Evolutionary conservation across 2,329 filamentous ascomycete species (phyloP).

Genomic region (Cladorrhinum sp.): DNA sequence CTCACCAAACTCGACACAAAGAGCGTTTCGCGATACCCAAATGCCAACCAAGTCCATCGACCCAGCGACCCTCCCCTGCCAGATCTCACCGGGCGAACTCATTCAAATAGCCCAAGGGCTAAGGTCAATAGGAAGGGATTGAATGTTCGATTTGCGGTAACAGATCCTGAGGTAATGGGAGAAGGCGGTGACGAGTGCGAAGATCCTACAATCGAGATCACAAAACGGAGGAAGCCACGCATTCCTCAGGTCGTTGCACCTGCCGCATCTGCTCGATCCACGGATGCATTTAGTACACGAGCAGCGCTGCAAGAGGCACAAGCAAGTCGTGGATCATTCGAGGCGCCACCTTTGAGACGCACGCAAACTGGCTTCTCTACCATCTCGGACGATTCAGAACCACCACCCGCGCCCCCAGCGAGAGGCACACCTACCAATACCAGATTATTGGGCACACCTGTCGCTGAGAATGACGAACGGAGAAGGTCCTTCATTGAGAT

Average conservation of each 20-base stretch:
- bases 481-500: conserved; percentile 57
- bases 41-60: conserved; percentile 46
- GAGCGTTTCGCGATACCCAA: conserved; percentile 53
- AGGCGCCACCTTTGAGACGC: conserved; percentile 52
- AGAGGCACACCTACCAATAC: conserved; percentile 27
- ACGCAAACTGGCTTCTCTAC: conserved; percentile 55
- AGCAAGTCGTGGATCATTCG: conserved; percentile 45
- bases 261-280: conserved; percentile 30
- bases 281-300: conserved; percentile 27
- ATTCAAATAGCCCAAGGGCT: conserved; percentile 46
- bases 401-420: conserved; percentile 37
- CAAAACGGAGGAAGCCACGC: conserved; percentile 50
- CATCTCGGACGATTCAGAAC: conserved; percentile 28
- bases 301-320: conserved; percentile 26
- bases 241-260: conserved; percentile 33
- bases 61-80: conserved; percentile 39
- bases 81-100: conserved; percentile 43
- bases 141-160: conserved; percentile 69
- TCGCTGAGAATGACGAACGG: conserved; percentile 46
- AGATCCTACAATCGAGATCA: conserved; percentile 68
- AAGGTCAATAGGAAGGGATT: conserved; percentile 62
- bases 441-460: conserved; percentile 35
- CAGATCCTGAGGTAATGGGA: conserved; percentile 77
- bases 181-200: conserved; percentile 87
- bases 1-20: conserved; percentile 53